Percentiles rank a stretch among this genome's conserved stretches.
Conservation (phyloP, 345 rosid genomes). For the Lepidium sativum region DNA sequence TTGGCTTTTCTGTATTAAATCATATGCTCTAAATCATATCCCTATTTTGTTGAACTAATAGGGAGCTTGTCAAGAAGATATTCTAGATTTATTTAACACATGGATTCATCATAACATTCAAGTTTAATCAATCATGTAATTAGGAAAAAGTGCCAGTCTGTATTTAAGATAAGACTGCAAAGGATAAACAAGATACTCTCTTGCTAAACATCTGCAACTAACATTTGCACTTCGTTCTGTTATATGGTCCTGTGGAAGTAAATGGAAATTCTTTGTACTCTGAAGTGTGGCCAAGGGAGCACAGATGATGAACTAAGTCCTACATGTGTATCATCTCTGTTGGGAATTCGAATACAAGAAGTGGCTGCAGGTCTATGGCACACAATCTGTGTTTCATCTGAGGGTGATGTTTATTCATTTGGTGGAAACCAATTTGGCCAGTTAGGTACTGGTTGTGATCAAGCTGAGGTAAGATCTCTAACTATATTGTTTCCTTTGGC, state of each 20-base stretch:
- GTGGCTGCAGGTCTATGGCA: slow-evolving; percentile 98
- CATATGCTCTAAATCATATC: neutral
- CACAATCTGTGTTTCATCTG: slow-evolving; percentile 73
- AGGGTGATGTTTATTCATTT: slow-evolving; percentile 84
- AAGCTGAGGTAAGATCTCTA: slow-evolving; percentile 66
- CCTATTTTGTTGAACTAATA: neutral
- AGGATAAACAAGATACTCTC: slow-evolving; percentile 21
- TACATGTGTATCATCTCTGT: slow-evolving; percentile 70
- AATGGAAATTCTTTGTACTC: neutral
- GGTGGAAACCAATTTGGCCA: slow-evolving; percentile 99
- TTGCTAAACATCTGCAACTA: neutral
- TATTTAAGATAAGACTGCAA: slow-evolving; percentile 44
- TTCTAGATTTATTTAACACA: neutral
- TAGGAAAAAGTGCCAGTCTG: neutral
- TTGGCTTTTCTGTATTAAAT: neutral
- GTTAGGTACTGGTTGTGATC: slow-evolving; percentile 93
- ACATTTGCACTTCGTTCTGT: neutral
- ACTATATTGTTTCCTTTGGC: neutral
- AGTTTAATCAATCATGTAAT: neutral
- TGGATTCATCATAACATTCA: neutral
- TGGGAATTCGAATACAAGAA: slow-evolving; percentile 68
- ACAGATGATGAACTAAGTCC: slow-evolving; percentile 92
- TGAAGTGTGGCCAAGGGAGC: slow-evolving; percentile 95
- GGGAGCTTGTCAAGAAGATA: neutral
- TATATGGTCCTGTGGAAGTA: neutral